Conservation (phyloP, 306 rosid species). For the Glycine tomentella region DNA sequence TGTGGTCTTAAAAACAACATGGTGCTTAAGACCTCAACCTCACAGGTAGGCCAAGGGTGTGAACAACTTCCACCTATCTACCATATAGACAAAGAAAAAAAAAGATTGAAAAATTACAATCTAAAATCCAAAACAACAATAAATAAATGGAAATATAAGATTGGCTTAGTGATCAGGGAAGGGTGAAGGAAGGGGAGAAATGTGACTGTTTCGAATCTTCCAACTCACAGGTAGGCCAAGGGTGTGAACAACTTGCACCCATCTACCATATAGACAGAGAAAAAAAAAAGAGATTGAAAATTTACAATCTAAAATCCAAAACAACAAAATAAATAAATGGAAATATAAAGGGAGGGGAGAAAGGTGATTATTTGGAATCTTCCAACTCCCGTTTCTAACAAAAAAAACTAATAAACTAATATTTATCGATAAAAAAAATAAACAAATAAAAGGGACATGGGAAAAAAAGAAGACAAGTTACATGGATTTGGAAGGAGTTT, state of each 20-base stretch:
- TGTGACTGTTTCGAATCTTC: too few relatives aligned
- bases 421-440: neutral
- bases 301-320: neutral
- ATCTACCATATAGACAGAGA: constrained; percentile 14
- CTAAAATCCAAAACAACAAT: neutral
- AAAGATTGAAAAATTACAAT: neutral
- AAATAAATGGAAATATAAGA: too few relatives aligned
- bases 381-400: too few relatives aligned
- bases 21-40: constrained; percentile 44
- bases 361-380: too few relatives aligned
- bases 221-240: constrained; percentile 7
- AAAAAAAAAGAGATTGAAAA: neutral
- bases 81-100: constrained; percentile 1
- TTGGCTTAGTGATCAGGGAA: too few relatives aligned
- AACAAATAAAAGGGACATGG: neutral
- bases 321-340: neutral
- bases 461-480: constrained; percentile 46
- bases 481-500: constrained; percentile 76
- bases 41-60: constrained; percentile 29
- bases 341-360: too few relatives aligned
- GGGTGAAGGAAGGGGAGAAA: too few relatives aligned
- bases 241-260: constrained; percentile 37
- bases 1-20: constrained; percentile 28
- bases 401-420: too few relatives aligned
- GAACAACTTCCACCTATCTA: constrained; percentile 34